These are phyloP conservation scores for Pilobolus umbonatus DNA, from an alignment of 192 early-diverging fungal species.

Conservation along the genomic window DNA sequence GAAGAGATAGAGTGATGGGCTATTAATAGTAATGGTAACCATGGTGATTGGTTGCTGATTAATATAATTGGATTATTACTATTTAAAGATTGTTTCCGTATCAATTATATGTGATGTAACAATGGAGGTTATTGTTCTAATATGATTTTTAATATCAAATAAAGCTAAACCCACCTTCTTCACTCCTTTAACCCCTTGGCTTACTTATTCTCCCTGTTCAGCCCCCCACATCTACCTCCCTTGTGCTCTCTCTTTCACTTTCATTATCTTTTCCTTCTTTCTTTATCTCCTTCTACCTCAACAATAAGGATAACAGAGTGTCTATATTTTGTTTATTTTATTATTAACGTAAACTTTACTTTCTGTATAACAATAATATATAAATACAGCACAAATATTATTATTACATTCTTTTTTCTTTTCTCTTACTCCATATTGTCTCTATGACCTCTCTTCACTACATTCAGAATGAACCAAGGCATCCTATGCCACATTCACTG, in stretches of 20 bases:
- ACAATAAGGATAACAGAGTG: not conserved
- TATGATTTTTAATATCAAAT: not conserved
- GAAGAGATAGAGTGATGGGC: no score
- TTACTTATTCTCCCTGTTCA: not conserved
- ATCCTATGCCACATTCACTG: not conserved
- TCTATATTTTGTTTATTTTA: not conserved
- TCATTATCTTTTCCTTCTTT: not conserved
- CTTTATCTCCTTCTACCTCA: not conserved
- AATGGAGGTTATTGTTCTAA: no score
- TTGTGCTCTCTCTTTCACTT: not conserved
- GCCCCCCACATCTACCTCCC: not conserved
- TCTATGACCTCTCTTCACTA: conserved; percentile 7
- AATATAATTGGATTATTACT: no score
- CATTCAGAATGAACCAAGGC: not conserved
- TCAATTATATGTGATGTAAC: no score
- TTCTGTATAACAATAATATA: no score
- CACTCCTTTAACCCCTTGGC: not conserved
- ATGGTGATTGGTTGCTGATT: no score
- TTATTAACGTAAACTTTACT: conserved; percentile 1
- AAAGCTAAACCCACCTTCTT: not conserved
- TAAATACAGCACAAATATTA: not conserved
- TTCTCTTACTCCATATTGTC: conserved; percentile 1
- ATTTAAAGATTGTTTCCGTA: no score
- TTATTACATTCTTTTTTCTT: conserved; percentile 2
- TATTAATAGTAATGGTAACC: no score